phyloP scores from a whole-genome alignment of 1,284 basidiomycete genomes.

The Pyrrhoderma lamaoense region DNA sequence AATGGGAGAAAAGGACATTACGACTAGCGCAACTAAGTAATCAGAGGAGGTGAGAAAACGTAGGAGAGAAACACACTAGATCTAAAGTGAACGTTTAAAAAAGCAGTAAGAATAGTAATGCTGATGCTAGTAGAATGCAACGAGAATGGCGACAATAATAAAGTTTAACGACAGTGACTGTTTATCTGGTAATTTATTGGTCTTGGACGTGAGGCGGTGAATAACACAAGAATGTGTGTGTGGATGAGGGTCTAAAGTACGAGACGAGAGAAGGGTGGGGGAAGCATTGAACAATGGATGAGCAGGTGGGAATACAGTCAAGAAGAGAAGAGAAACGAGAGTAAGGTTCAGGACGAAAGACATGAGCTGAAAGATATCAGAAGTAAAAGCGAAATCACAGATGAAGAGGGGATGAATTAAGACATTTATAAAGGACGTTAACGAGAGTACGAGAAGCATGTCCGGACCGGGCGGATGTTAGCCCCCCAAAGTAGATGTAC shows the following conservation, averaged over 20 bases:
- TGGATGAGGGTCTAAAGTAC: background rate
- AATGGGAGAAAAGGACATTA: slow-evolving; percentile 9
- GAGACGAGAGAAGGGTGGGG: background rate
- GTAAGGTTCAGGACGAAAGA: background rate
- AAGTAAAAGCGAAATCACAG: background rate
- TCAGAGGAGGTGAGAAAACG: slow-evolving; percentile 7
- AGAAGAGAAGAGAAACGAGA: background rate
- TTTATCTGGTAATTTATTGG: background rate
- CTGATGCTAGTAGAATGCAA: background rate
- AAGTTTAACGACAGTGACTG: background rate
- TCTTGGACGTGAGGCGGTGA: background rate
- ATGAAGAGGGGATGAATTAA: background rate
- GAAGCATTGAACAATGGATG: background rate
- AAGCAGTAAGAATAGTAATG: slow-evolving; percentile 1
- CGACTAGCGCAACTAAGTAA: slow-evolving; percentile 14
- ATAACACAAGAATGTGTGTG: background rate
- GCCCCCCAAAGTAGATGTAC: background rate
- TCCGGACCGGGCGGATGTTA: background rate
- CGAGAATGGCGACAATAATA: background rate
- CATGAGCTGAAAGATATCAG: background rate
- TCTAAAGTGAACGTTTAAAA: slow-evolving; percentile 6
- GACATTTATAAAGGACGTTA: too few species aligned
- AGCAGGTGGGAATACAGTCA: background rate
- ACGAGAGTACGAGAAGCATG: background rate
- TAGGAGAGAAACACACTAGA: slow-evolving; percentile 4